Base-by-base conservation (phyloP, 768 basidiomycete genomes). In the Auricularia sp. region DNA sequence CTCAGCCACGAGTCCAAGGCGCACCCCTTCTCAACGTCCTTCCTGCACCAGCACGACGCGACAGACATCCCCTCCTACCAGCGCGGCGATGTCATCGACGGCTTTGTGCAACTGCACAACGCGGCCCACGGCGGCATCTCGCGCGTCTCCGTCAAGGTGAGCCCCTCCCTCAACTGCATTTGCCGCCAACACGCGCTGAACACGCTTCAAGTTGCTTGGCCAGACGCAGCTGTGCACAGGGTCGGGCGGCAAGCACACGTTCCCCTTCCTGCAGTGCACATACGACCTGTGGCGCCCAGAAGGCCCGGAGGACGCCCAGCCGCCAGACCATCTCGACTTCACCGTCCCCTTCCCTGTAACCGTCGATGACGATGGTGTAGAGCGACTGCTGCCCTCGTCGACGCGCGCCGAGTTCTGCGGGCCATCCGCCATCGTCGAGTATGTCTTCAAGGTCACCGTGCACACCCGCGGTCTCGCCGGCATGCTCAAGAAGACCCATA, bases 91-190 rank as follows among this genome's bases (percentile, higher is more conserved):
- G 56, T 72, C 10, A 74, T 87, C 53, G 70, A 65, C 59, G 85
- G 84, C 16, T 72, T 76, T 21, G 61, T 86, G 2, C 72, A 74
- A 12, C 68, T 85, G 29, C 78, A 79, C 44, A 69, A 78, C 29
- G 14, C 29, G 14, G 29, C 29, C 21, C 70, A 71, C 21, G 72
- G 76, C 23, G 75, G 68, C 42, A 74, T 83, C n/a, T 68, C 71
- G 0, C 73, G 79, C 29, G 78, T 87, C 36, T 70, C 72, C 3
- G 62, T 84, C 4, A 80, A 81, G 73, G 85, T 84, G 65, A 29
- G 29, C 29, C 29, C 39, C 7, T 42, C 12, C 39, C 12, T 42
- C 39, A 1, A 1, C 39, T 7, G 8, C 39, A 42, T 42, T 21
- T 74, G 71, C 21, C 12, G 11, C 3, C n/a, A 35, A 34, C 33